Conservation (phyloP, 805 yeast species). For the Wickerhamiella brachini region DNA sequence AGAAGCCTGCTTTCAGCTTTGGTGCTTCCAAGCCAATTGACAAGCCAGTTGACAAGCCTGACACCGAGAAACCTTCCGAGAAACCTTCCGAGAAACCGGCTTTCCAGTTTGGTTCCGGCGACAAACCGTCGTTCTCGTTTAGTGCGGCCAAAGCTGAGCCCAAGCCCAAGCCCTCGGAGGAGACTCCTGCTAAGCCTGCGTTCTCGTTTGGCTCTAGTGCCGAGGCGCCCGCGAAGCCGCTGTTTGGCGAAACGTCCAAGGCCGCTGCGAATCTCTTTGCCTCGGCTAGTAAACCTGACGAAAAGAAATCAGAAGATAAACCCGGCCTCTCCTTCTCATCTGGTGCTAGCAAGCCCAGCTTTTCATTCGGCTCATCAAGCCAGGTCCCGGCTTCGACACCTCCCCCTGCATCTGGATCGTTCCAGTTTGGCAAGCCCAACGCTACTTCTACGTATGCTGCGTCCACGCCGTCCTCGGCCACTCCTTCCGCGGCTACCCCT, state of each 20-base stretch:
- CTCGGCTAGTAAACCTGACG: neutral
- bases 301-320: neutral
- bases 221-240: neutral
- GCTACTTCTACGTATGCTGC: neutral
- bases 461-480: neutral
- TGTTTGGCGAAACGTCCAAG: neutral
- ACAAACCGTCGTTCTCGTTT: neutral
- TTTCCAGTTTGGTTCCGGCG: neutral
- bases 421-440: neutral
- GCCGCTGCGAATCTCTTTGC: neutral
- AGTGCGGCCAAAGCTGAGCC: neutral
- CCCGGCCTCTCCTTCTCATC: neutral
- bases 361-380: neutral
- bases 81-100: conserved; percentile 1
- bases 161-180: neutral
- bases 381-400: neutral
- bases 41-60: conserved; percentile 1
- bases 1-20: conserved; percentile 6
- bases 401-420: neutral
- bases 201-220: conserved; percentile 5
- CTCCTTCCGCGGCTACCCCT: too few relatives aligned
- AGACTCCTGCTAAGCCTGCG: conserved; percentile 7
- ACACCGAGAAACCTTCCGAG: neutral
- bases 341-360: neutral
- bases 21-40: neutral